Evolutionary conservation across 129 eudicot species (phyloP).

Genomic region (Glebionis coronaria): DNA sequence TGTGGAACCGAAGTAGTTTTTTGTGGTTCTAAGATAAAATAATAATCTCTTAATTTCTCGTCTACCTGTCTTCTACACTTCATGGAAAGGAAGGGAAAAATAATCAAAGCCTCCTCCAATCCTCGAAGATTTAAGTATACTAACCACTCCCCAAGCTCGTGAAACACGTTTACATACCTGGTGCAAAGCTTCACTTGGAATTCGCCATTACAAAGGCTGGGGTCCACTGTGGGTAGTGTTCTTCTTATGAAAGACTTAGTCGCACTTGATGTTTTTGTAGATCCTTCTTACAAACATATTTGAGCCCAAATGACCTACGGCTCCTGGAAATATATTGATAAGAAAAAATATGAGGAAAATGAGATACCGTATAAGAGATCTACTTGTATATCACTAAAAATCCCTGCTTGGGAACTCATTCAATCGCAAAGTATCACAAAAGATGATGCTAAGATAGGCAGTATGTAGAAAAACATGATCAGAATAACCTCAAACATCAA

Average conservation of each 20-base stretch:
- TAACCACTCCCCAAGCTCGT: slow-evolving; percentile 19
- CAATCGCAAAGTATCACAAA: not conserved
- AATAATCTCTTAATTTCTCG: slow-evolving; percentile 19
- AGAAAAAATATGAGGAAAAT: not conserved
- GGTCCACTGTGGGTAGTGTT: slow-evolving; percentile 14
- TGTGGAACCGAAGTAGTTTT: slow-evolving; percentile 21
- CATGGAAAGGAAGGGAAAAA: slow-evolving; percentile 24
- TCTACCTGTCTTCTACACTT: slow-evolving; percentile 37
- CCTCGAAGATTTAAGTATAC: slow-evolving; percentile 31
- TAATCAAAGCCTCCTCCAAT: slow-evolving; percentile 31
- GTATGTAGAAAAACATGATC: too few species aligned
- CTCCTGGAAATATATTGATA: slow-evolving; percentile 45
- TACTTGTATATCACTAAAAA: too few species aligned
- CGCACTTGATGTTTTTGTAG: slow-evolving; percentile 89
- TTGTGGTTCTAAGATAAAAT: slow-evolving; percentile 15
- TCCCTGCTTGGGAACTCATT: not conserved
- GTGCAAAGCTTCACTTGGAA: slow-evolving; percentile 16
- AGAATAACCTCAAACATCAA: too few species aligned
- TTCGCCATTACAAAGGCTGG: slow-evolving; percentile 17
- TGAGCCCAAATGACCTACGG: slow-evolving; percentile 88
- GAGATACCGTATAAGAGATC: not conserved
- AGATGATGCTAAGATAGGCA: not conserved
- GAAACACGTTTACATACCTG: slow-evolving; percentile 20
- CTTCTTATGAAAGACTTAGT: slow-evolving; percentile 30
- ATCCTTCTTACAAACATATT: slow-evolving; percentile 85